Conservation (phyloP, 495 filamentous ascomycete species). For the Lichina pygmaea region DNA sequence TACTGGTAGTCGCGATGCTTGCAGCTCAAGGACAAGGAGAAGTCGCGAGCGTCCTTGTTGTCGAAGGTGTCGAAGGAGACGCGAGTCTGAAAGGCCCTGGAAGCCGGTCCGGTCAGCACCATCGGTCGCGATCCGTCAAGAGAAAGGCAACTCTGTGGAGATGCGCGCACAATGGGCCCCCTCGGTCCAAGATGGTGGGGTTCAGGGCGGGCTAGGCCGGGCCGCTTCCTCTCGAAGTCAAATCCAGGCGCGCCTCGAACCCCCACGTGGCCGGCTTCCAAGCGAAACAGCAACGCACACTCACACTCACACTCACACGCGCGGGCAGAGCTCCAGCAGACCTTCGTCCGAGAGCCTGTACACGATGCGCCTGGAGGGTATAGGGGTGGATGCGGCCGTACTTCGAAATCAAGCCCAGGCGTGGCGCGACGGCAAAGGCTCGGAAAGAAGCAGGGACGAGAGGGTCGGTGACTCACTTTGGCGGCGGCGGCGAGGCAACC, state of each 20-base stretch:
- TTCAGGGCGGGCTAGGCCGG: no score
- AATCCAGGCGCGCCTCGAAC: no score
- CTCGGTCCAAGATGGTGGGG: no score
- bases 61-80: constrained; percentile 92
- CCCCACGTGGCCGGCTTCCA: no score
- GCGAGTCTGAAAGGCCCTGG: constrained; percentile 27
- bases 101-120: constrained; percentile 1
- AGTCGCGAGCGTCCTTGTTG: constrained; percentile 50
- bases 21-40: constrained; percentile 63
- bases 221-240: no score
- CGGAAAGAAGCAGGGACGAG: background rate
- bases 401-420: no score
- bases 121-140: background rate
- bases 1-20: constrained; percentile 78
- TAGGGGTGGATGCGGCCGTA: no score
- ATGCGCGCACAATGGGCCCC: background rate
- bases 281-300: background rate
- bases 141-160: background rate
- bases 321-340: background rate
- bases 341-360: no score
- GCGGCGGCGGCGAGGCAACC: constrained; percentile 3
- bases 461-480: background rate
- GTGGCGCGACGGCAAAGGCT: background rate
- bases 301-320: background rate
- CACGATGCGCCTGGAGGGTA: no score